Evolutionary conservation across 2,329 filamentous ascomycete genomes (phyloP).

Genomic region (Bipolaris gigantea): DNA sequence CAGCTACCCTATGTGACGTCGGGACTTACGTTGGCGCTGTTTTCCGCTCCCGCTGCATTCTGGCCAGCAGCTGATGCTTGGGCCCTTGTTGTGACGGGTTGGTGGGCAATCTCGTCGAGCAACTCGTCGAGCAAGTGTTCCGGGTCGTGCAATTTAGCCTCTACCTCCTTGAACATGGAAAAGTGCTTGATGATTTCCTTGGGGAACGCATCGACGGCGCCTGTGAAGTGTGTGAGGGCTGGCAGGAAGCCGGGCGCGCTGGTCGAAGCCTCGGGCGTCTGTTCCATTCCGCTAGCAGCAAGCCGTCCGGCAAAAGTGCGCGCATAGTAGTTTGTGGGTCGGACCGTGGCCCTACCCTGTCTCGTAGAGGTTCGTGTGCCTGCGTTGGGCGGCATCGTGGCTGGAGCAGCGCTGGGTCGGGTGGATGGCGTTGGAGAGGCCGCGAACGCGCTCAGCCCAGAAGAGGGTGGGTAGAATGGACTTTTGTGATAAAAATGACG

Average conservation of each 20-base stretch:
- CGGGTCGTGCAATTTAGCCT: conserved; percentile 90
- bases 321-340: conserved; percentile 57
- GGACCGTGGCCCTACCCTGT: conserved; percentile 50
- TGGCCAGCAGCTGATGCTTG: conserved; percentile 31
- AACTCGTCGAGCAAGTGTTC: conserved; percentile 80
- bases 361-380: conserved; percentile 48
- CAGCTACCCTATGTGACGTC: conserved; percentile 27
- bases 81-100: conserved; percentile 48
- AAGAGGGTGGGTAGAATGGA: conserved; percentile 17
- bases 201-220: conserved; percentile 87
- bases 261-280: conserved; percentile 43
- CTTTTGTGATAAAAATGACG: conserved; percentile 23
- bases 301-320: conserved; percentile 49
- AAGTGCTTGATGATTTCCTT: conserved; percentile 96
- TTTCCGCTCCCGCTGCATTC: conserved; percentile 41
- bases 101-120: conserved; percentile 62
- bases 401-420: conserved; percentile 21
- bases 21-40: conserved; percentile 47
- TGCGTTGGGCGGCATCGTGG: conserved; percentile 42
- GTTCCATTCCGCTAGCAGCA: conserved; percentile 40
- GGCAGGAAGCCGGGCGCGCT: conserved; percentile 61
- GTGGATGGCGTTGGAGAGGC: conserved; percentile 18
- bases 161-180: conserved; percentile 93
- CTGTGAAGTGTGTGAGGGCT: conserved; percentile 76
- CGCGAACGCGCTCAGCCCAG: conserved; percentile 26